Evolutionary conservation across 208 protist species (phyloP).

Genomic region (Histomonas meleagridis): DNA sequence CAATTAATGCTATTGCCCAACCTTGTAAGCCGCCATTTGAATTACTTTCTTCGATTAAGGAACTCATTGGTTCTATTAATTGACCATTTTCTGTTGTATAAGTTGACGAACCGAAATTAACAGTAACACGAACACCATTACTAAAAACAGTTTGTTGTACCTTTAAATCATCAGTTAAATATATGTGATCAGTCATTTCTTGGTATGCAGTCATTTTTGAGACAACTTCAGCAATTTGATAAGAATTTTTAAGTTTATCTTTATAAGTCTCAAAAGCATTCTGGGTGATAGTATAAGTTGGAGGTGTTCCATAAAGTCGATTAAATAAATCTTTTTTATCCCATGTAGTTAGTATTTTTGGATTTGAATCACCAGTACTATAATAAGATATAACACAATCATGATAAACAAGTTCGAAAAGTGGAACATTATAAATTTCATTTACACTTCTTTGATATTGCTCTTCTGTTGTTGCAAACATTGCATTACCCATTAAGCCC

Average conservation of each 20-base stretch:
- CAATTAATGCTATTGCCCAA: too few species aligned
- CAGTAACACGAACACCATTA: background rate
- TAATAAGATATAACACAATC: background rate
- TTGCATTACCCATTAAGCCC: background rate
- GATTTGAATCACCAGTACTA: background rate
- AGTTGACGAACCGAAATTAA: constrained; percentile 1
- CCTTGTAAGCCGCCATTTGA: too few species aligned
- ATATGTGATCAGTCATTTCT: background rate
- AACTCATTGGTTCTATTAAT: too few species aligned
- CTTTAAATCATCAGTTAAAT: background rate
- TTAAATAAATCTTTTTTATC: background rate
- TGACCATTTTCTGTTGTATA: too few species aligned
- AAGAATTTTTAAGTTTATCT: background rate
- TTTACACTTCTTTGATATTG: too few species aligned
- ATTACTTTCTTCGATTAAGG: too few species aligned
- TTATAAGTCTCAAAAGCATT: background rate
- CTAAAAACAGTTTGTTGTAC: constrained; percentile 3
- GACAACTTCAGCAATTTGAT: background rate
- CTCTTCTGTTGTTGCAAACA: background rate
- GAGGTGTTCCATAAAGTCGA: background rate
- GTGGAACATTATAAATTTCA: background rate
- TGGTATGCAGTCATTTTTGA: background rate
- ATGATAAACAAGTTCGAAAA: constrained; percentile 23
- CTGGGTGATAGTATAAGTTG: too few species aligned
- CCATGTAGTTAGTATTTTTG: background rate